Percentiles rank a stretch among this genome's conserved stretches.
These are phyloP conservation scores for Musa acuminata DNA, from an alignment of 176 grass and related monocot genomes.

Conservation along the genomic window DNA sequence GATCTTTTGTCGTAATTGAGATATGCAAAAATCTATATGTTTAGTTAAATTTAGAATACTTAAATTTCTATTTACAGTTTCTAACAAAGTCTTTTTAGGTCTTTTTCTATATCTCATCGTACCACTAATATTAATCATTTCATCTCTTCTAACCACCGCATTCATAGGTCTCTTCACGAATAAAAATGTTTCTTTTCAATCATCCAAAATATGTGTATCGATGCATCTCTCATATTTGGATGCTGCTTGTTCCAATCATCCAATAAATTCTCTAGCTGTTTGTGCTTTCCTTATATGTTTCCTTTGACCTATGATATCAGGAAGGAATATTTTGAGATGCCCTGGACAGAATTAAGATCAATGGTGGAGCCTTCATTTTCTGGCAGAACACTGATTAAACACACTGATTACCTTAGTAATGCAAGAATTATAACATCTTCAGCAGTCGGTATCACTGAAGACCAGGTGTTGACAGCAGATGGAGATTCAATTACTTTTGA, in stretches of 20 bases:
- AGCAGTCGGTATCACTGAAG: slow-evolving; percentile 48
- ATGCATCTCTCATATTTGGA: not conserved
- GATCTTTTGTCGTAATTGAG: too few species aligned
- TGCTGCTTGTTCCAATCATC: not conserved
- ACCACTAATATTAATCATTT: too few species aligned
- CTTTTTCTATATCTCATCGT: too few species aligned
- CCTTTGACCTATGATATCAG: slow-evolving; percentile 28
- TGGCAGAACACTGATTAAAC: slow-evolving; percentile 66
- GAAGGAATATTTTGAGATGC: slow-evolving; percentile 78
- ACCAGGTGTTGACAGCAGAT: slow-evolving; percentile 42
- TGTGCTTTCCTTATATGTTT: not conserved
- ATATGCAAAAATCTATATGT: too few species aligned
- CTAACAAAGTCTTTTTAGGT: too few species aligned
- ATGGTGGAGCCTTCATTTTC: slow-evolving; percentile 67
- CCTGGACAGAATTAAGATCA: slow-evolving; percentile 61
- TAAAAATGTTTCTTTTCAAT: too few species aligned
- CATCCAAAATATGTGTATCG: too few species aligned
- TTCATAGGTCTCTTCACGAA: too few species aligned
- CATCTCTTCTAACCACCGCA: too few species aligned
- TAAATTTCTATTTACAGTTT: too few species aligned
- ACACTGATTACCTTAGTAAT: slow-evolving; percentile 55
- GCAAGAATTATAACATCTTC: slow-evolving; percentile 51
- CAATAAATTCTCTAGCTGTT: not conserved
- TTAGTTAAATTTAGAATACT: too few species aligned
- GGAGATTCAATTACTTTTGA: slow-evolving; percentile 48